Evolutionary conservation across 1,139 yeast genomes (phyloP).

Genomic region (Wickerhamiella pararugosa): DNA sequence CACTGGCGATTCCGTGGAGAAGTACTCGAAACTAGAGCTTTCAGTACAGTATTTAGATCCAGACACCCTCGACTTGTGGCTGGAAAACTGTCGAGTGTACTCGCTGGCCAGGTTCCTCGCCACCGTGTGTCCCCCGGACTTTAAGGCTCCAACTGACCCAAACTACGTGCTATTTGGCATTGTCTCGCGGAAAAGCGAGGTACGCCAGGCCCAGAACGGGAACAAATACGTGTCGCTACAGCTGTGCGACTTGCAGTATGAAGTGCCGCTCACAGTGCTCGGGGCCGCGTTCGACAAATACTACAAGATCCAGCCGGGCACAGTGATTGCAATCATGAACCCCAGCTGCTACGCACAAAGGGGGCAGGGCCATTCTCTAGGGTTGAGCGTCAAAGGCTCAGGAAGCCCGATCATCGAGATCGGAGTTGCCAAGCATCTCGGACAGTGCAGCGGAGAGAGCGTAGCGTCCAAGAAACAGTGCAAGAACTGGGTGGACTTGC

Average conservation of each 20-base stretch:
- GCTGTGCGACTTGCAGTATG: constrained; percentile 50
- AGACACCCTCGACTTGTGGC: constrained; percentile 20
- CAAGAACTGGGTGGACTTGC: constrained; percentile 40
- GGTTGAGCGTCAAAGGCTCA: constrained; percentile 39
- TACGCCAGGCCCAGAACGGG: constrained; percentile 30
- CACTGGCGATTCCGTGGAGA: no score
- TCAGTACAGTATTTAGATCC: constrained; percentile 31
- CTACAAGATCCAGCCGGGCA: constrained; percentile 64
- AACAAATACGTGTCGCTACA: constrained; percentile 46
- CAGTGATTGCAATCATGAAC: constrained; percentile 56
- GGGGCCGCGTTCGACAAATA: constrained; percentile 53
- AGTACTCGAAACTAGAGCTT: no score
- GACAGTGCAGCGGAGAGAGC: constrained; percentile 40
- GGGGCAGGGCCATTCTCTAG: constrained; percentile 36
- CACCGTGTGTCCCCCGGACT: constrained; percentile 47
- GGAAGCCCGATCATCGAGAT: constrained; percentile 47
- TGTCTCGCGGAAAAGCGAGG: constrained; percentile 41
- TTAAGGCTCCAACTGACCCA: constrained; percentile 48
- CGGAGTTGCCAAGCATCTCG: constrained; percentile 59
- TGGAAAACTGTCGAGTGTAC: constrained; percentile 28
- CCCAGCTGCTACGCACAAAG: constrained; percentile 42
- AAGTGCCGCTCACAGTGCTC: constrained; percentile 47
- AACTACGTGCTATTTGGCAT: constrained; percentile 70
- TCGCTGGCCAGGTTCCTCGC: constrained; percentile 28
- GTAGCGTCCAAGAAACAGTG: constrained; percentile 38